Conservation (phyloP, 257 asterid genomes). For the Solanum lycopersicoides region DNA sequence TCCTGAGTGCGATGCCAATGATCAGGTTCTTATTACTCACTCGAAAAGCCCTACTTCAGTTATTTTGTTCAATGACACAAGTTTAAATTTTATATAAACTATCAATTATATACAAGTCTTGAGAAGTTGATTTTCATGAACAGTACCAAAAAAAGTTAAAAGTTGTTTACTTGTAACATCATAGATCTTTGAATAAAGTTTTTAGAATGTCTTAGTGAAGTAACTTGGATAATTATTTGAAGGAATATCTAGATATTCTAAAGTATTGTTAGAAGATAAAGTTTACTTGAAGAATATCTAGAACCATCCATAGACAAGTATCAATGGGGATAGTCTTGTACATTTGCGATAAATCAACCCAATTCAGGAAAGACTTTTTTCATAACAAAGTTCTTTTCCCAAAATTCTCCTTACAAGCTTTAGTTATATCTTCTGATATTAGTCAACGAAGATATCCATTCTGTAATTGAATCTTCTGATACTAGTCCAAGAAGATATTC, state of each 20-base stretch:
- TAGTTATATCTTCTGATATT: too few relatives aligned
- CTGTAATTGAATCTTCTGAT: background rate
- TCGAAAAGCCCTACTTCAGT: background rate
- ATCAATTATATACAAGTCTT: background rate
- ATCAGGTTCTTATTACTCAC: background rate
- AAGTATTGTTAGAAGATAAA: background rate
- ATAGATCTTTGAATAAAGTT: background rate
- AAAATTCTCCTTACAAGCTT: background rate
- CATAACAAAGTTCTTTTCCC: background rate
- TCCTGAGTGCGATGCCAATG: background rate
- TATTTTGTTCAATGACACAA: background rate
- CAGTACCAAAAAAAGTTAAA: background rate
- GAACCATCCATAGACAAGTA: background rate
- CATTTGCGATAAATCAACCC: background rate
- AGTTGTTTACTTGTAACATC: background rate
- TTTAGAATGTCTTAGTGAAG: background rate
- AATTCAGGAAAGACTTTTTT: background rate
- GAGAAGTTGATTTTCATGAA: background rate
- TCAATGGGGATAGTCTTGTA: background rate
- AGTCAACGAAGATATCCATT: too few relatives aligned
- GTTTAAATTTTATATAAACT: background rate
- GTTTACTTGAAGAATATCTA: background rate
- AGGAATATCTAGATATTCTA: background rate
- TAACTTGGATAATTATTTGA: background rate
- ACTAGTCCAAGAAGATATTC: too few relatives aligned